Percentiles rank a stretch among this genome's conserved stretches.
phyloP scores from a whole-genome alignment of 805 yeast species.

The Priceomyces haplophilus region DNA sequence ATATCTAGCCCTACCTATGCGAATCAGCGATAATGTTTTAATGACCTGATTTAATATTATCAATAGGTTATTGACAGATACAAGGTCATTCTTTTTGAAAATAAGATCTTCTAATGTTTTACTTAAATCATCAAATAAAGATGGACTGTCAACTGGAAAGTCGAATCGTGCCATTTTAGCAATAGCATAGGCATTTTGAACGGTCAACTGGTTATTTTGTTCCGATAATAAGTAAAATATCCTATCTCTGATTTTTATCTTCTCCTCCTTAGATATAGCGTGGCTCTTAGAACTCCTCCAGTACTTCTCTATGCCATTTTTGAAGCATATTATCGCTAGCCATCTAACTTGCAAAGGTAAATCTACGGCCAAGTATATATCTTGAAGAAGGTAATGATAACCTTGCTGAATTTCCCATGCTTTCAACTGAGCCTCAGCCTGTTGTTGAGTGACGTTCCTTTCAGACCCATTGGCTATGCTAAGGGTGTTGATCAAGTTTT shows the following conservation, averaged over 20 bases:
- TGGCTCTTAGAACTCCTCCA: slow-evolving; percentile 73
- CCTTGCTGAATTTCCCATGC: slow-evolving; percentile 67
- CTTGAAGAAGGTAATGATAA: slow-evolving; percentile 55
- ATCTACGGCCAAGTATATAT: slow-evolving; percentile 54
- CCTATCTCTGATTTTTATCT: slow-evolving; percentile 54
- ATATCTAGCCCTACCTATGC: slow-evolving; percentile 79
- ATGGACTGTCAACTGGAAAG: slow-evolving; percentile 86
- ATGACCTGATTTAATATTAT: slow-evolving; percentile 72
- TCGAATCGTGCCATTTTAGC: slow-evolving; percentile 79
- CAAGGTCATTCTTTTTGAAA: slow-evolving; percentile 40
- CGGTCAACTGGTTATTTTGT: slow-evolving; percentile 66
- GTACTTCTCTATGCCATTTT: slow-evolving; percentile 79
- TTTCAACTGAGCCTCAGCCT: slow-evolving; percentile 68
- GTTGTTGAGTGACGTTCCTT: slow-evolving; percentile 49
- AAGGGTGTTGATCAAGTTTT: slow-evolving; percentile 27
- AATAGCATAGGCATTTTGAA: slow-evolving; percentile 83
- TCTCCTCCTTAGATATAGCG: slow-evolving; percentile 61
- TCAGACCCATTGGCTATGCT: slow-evolving; percentile 37
- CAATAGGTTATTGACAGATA: slow-evolving; percentile 60
- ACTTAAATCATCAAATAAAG: slow-evolving; percentile 64
- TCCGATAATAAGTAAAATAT: slow-evolving; percentile 63
- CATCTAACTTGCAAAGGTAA: slow-evolving; percentile 69
- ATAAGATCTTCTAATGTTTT: slow-evolving; percentile 43
- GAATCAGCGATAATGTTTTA: slow-evolving; percentile 68
- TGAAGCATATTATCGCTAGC: slow-evolving; percentile 83